phyloP scores from a whole-genome alignment of 1,139 yeast species.

The Blastobotrys ciferrii region DNA sequence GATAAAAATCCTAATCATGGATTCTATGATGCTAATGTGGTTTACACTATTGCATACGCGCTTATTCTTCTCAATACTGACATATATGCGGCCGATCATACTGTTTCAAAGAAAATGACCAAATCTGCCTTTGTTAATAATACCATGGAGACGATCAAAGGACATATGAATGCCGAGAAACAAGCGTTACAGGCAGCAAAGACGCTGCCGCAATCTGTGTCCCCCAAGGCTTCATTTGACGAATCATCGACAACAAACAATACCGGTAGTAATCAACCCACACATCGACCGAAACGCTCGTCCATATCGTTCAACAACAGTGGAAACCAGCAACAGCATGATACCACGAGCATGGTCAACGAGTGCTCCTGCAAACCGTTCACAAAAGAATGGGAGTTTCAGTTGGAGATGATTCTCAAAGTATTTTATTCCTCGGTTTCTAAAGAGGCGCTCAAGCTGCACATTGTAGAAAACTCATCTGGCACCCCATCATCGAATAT shows the following conservation, averaged over 20 bases:
- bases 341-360: constrained; percentile 26
- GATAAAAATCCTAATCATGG: constrained; percentile 45
- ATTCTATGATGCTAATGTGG: constrained; percentile 58
- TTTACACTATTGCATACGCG: constrained; percentile 71
- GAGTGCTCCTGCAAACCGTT: constrained; percentile 24
- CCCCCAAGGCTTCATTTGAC: constrained; percentile 4
- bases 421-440: constrained; percentile 30
- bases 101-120: constrained; percentile 38
- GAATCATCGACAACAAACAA: background rate
- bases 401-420: constrained; percentile 29
- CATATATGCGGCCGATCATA: constrained; percentile 37
- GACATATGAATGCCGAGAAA: constrained; percentile 16
- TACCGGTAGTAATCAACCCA: background rate
- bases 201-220: background rate
- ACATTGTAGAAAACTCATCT: constrained; percentile 24
- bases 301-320: constrained; percentile 11
- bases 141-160: constrained; percentile 30
- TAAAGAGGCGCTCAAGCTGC: constrained; percentile 31
- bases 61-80: constrained; percentile 61
- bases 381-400: constrained; percentile 32
- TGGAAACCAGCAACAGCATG: constrained; percentile 15
- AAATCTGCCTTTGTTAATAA: constrained; percentile 32
- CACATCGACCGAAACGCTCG: constrained; percentile 8
- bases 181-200: constrained; percentile 14
- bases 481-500: constrained; percentile 15